Conservation (phyloP, 2,329 filamentous ascomycete species). For the Mycosphaerella arachidis region DNA sequence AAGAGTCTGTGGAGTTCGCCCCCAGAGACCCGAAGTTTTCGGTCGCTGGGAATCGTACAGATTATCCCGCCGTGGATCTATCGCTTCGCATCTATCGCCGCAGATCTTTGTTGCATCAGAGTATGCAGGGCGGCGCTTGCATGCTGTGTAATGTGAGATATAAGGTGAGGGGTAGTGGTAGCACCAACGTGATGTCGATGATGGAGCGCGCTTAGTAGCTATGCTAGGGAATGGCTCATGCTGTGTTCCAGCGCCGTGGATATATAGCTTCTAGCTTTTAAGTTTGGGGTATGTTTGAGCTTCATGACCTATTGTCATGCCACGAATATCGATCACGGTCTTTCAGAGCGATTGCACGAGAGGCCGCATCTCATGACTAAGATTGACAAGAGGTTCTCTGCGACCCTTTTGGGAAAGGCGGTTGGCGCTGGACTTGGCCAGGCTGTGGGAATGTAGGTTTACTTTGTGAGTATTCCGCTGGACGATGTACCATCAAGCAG, state of each 20-base stretch:
- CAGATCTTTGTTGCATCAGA: background rate
- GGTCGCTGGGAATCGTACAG: background rate
- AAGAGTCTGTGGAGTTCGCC: no score
- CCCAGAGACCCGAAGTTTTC: no score
- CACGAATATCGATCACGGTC: no score
- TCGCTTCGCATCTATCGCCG: background rate
- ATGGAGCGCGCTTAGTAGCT: background rate
- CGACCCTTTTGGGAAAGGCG: no score
- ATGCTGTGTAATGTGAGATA: background rate
- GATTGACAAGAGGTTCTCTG: no score
- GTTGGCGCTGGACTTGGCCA: no score
- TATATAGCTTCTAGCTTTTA: background rate
- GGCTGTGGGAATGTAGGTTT: no score
- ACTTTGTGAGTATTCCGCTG: no score
- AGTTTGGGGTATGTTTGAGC: background rate
- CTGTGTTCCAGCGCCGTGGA: background rate
- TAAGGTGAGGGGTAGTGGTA: background rate
- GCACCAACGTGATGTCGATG: background rate
- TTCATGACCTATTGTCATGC: background rate
- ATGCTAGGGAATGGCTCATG: background rate
- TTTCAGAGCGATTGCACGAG: no score
- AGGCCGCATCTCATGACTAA: no score
- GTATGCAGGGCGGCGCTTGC: background rate
- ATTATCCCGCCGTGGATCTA: background rate
- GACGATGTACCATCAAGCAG: no score